Base-by-base conservation (phyloP, 768 basidiomycete genomes). In the Collybiopsis confluens region DNA sequence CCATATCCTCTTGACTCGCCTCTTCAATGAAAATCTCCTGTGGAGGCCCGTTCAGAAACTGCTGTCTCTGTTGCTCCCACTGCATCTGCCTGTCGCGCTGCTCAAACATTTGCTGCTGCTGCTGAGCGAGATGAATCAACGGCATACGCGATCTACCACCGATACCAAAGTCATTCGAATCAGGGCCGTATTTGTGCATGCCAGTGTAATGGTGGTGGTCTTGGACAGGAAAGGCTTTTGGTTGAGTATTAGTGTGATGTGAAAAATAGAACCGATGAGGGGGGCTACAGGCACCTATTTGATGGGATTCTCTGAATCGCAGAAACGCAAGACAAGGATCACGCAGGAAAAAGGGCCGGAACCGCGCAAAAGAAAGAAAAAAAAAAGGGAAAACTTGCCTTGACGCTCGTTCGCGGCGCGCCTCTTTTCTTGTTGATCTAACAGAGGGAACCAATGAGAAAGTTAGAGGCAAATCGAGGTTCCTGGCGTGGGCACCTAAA, bases 371-470 rank as follows among this genome's bases (percentile, higher is more conserved):
- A 49, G 57, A 53, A 45, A 69, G 67, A 64, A 64, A 62, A 64
- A 71, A 70, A 62, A 58, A 54, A 61, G 58, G 44, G 46, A 59
- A 64, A 59, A 77, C 92, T 88, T 74, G 94, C 93, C 94, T 88
- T 85, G 88, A 61, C 88, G 85, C 64, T 90, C 88, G 60, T 73
- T 79, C 23, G 84, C 85, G 45, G 76, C 72, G 42, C 78, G 74
- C 61, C 77, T 79, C 57, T 82, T 78, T 24, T 82, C 80, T 58
- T 85, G 80, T 64, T 91, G 85, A 64, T 88, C 92, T 90, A 61
- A 48, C n/a, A 44, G 4, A n/a, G 16, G 20, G 11, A 46, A 27
- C 58, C 55, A 52, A 59, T 54, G 24, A 38, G 33, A 38, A 38
- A 15, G 13, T 58, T 49, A 59, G 33, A n/a, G n/a, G n/a, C n/a